Conservation (phyloP, 2,329 filamentous ascomycete genomes). For the Coniella lustricola region DNA sequence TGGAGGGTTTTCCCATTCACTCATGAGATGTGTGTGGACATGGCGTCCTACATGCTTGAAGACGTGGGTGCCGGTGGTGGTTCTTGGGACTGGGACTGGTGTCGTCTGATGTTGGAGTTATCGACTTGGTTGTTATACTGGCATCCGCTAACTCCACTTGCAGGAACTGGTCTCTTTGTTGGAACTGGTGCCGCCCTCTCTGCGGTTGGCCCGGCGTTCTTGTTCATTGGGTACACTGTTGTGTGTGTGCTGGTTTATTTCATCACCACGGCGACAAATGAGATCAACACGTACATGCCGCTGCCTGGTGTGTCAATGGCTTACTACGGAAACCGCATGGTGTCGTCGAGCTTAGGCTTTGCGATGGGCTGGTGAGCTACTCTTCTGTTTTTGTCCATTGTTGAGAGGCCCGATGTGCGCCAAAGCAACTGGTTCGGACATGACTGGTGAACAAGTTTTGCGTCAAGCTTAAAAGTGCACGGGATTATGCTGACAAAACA, state of each 20-base stretch:
- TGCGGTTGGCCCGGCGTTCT: conserved; percentile 34
- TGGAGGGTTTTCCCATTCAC: too few species aligned
- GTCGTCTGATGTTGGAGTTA: not conserved
- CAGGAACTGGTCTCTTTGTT: conserved; percentile 34
- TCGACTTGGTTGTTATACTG: not conserved
- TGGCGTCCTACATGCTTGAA: too few species aligned
- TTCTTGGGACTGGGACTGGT: too few species aligned
- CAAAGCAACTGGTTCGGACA: too few species aligned
- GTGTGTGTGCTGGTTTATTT: conserved; percentile 37
- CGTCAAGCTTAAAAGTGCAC: too few species aligned
- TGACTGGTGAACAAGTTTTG: too few species aligned
- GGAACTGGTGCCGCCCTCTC: conserved; percentile 36
- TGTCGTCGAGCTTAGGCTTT: conserved; percentile 36
- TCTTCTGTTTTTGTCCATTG: too few species aligned
- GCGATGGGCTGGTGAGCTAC: conserved; percentile 31
- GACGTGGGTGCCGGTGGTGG: too few species aligned
- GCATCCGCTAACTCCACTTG: not conserved
- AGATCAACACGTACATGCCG: conserved; percentile 45
- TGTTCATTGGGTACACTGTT: conserved; percentile 35
- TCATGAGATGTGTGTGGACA: not conserved
- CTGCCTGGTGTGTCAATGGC: conserved; percentile 42
- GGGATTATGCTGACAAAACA: not conserved
- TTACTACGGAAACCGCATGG: conserved; percentile 38
- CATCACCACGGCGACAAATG: conserved; percentile 40
- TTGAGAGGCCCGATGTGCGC: too few species aligned